phyloP scores from a whole-genome alignment of 2,329 filamentous ascomycete species.

The Colletotrichum sp. region DNA sequence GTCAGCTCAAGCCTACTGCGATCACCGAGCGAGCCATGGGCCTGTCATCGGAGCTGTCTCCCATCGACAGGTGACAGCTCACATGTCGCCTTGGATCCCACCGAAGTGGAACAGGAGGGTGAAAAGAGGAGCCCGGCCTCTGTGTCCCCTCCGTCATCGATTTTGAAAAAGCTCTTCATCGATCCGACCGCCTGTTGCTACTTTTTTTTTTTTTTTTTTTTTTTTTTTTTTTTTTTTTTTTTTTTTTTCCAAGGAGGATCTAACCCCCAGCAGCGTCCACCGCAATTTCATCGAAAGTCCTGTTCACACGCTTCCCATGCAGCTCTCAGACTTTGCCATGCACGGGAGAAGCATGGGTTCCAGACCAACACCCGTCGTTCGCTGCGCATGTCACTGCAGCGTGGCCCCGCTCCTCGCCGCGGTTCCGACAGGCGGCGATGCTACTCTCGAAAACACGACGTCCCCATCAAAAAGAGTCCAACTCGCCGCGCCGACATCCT shows the following conservation, averaged over 20 bases:
- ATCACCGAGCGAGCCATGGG: neutral
- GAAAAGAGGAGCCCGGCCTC: neutral
- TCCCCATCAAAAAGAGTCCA: neutral
- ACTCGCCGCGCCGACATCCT: conserved; percentile 1
- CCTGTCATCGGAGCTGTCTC: neutral
- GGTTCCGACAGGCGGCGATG: conserved; percentile 4
- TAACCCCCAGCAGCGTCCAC: neutral
- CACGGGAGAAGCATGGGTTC: neutral
- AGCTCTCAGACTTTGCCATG: neutral
- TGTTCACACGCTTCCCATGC: neutral
- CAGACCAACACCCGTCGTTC: neutral
- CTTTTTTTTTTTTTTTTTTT: neutral
- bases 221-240: neutral
- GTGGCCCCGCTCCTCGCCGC: neutral
- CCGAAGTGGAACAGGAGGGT: neutral
- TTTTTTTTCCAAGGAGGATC: neutral
- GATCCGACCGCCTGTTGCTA: neutral
- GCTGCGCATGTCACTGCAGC: neutral
- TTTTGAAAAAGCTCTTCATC: neutral
- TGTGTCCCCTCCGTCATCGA: neutral
- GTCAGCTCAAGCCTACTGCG: neutral
- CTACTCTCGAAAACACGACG: neutral
- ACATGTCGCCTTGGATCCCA: neutral
- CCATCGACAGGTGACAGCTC: conserved; percentile 7
- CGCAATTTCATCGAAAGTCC: neutral